Conservation (phyloP, 2,329 filamentous ascomycete species). For the Alternaria sp. region DNA sequence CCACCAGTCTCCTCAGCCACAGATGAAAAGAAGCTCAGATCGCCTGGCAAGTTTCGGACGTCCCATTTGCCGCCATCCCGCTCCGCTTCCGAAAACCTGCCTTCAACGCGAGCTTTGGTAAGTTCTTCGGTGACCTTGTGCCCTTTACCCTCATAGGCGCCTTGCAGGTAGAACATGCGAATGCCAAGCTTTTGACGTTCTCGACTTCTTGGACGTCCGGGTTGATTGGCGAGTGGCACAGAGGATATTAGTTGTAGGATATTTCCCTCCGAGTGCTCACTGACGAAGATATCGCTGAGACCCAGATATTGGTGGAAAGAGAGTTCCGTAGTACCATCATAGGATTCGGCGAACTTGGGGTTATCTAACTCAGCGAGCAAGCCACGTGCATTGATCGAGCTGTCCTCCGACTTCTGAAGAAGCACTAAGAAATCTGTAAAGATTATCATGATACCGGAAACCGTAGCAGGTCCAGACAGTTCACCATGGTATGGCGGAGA, state of each 20-base stretch:
- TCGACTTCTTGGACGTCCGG: slow-evolving; percentile 43
- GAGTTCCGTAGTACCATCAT: slow-evolving; percentile 63
- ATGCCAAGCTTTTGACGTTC: slow-evolving; percentile 42
- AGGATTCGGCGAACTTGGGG: slow-evolving; percentile 60
- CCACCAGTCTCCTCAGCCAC: slow-evolving; percentile 75
- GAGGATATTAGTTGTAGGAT: slow-evolving; percentile 74
- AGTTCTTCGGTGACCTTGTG: slow-evolving; percentile 83
- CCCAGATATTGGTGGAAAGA: slow-evolving; percentile 77
- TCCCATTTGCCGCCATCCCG: slow-evolving; percentile 84
- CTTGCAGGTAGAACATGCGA: slow-evolving; percentile 71
- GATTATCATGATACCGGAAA: slow-evolving; percentile 76
- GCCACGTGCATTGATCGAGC: slow-evolving; percentile 74
- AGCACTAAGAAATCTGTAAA: slow-evolving; percentile 85
- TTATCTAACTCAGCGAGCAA: slow-evolving; percentile 87
- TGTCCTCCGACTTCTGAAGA: slow-evolving; percentile 72
- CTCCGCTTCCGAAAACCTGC: slow-evolving; percentile 82
- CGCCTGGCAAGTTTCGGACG: slow-evolving; percentile 70
- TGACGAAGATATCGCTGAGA: slow-evolving; percentile 75
- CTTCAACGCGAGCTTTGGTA: slow-evolving; percentile 84
- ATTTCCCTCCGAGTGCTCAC: slow-evolving; percentile 67
- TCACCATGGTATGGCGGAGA: slow-evolving; percentile 72
- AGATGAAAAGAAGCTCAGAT: slow-evolving; percentile 66
- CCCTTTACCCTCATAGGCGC: slow-evolving; percentile 79
- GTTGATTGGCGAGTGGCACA: slow-evolving; percentile 30
- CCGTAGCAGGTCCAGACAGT: slow-evolving; percentile 55